These are phyloP conservation scores for Alnus glutinosa DNA, from an alignment of 306 rosid genomes.

Conservation along the genomic window DNA sequence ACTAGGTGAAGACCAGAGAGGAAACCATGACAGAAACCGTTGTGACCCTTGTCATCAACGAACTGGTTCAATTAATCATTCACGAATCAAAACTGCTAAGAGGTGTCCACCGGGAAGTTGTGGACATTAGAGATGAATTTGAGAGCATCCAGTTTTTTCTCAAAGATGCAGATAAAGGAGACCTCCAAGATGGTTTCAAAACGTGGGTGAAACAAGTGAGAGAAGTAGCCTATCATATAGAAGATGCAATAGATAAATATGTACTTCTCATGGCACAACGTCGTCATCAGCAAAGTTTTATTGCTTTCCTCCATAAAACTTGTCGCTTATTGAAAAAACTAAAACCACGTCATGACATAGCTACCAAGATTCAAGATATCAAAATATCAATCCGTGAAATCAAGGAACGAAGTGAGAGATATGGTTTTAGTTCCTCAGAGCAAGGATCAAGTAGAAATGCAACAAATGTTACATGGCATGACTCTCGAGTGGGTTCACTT, in stretches of 20 bases:
- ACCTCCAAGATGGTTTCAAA: neutral
- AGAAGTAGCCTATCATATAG: neutral
- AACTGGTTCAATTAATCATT: conserved; percentile 4
- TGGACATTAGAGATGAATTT: neutral
- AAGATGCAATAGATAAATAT: neutral
- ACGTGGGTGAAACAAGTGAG: conserved; percentile 13
- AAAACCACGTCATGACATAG: conserved; percentile 4
- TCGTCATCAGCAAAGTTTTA: neutral
- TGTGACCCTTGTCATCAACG: neutral
- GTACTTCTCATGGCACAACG: neutral
- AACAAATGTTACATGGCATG: neutral
- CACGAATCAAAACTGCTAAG: conserved; percentile 8
- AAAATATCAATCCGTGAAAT: conserved; percentile 5
- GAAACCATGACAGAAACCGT: conserved; percentile 9
- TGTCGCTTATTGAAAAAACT: neutral
- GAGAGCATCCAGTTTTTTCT: conserved; percentile 7
- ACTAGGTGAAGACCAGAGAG: too few species aligned
- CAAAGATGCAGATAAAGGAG: neutral
- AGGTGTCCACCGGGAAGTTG: neutral
- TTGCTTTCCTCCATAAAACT: neutral
- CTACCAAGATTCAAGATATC: neutral
- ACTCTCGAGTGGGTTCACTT: conserved; percentile 2
- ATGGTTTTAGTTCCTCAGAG: neutral
- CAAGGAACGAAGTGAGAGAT: conserved; percentile 2
- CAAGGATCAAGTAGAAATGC: neutral